Base-by-base conservation (phyloP, 495 filamentous ascomycete genomes). In the Aspergillus indologenus region DNA sequence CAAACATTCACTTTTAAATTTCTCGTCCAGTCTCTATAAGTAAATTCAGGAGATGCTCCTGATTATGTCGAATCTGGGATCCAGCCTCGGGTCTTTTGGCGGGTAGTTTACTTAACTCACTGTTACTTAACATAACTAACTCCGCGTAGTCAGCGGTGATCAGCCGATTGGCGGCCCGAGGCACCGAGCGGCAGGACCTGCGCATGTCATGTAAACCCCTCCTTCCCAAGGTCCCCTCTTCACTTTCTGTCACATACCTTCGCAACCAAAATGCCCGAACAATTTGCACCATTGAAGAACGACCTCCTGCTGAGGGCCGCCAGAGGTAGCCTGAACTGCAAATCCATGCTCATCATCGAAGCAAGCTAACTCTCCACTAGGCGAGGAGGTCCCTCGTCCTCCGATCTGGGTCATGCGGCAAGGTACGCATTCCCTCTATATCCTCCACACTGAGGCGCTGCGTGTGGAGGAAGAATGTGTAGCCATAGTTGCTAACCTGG, bases 341-440 rank as follows among this genome's bases (percentile, higher is more conserved):
- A 15, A 26, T 34, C 9, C 52, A 51, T 34, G 61, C 54, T 51
- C 24, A 48, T 53, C 22, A 43, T 54, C 60, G 67, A 50, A 66
- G 59, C 5, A 42, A 22, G 52, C 64, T 72, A 52, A 72, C 56
- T 57, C 49, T 68, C 68, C 71, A 63, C 63, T 71, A 96, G 93
- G 92, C 66, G 81, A 96, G 74, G 85, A 85, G 67, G 91, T 97
- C 58, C 90, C 96, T 68, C 85, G 93, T 54, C 86, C 95, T 55
- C 94, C 94, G 49, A 88, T 94, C 75, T 98, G 94, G 95, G 90
- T 98, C 67, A 98, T 98, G 94, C 89, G 94, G 74, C 94, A 97
- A 85, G 92, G 92, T 92, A 79, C 64, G 69, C 49, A 53, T 44
- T 14, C 48, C 12, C 34, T 15, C n/a, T n/a, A n/a, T n/a, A n/a